A percentile compares a stretch with the other conserved stretches of the same genome.
Evolutionary conservation across 1,284 basidiomycete genomes (phyloP).

Genomic region (Clitocybe nebularis): DNA sequence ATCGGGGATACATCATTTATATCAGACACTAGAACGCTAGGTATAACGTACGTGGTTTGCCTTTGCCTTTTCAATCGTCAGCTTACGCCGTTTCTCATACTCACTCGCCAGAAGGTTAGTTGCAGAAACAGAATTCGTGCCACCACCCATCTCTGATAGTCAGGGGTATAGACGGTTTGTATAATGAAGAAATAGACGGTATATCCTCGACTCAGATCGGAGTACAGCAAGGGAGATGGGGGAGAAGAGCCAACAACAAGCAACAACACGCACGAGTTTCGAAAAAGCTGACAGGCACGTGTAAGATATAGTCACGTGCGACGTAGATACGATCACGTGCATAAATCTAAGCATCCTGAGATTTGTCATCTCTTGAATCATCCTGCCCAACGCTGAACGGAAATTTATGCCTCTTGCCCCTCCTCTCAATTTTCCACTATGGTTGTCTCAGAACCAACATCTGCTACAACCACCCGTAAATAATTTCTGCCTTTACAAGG

Average conservation of each 20-base stretch:
- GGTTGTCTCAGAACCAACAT: conserved; percentile 78
- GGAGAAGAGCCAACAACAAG: conserved; percentile 4
- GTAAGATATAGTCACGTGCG: conserved; percentile 17
- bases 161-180: background rate
- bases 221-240: background rate
- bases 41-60: conserved; percentile 52
- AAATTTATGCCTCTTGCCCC: conserved; percentile 54
- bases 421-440: conserved; percentile 82
- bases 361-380: background rate
- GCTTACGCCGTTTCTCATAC: conserved; percentile 40
- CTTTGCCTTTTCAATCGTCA: conserved; percentile 55
- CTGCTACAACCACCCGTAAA: conserved; percentile 87
- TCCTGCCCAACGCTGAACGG: background rate
- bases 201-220: background rate
- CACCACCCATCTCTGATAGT: conserved; percentile 19
- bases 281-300: conserved; percentile 19
- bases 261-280: conserved; percentile 14
- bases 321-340: conserved; percentile 15
- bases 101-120: conserved; percentile 22
- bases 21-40: too few relatives aligned
- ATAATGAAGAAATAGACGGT: background rate
- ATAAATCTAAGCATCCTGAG: background rate
- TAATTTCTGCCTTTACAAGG: conserved; percentile 85
- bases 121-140: conserved; percentile 13
- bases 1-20: conserved; percentile 3